phyloP scores from a whole-genome alignment of 2,329 filamentous ascomycete genomes.

The Alternaria atra region DNA sequence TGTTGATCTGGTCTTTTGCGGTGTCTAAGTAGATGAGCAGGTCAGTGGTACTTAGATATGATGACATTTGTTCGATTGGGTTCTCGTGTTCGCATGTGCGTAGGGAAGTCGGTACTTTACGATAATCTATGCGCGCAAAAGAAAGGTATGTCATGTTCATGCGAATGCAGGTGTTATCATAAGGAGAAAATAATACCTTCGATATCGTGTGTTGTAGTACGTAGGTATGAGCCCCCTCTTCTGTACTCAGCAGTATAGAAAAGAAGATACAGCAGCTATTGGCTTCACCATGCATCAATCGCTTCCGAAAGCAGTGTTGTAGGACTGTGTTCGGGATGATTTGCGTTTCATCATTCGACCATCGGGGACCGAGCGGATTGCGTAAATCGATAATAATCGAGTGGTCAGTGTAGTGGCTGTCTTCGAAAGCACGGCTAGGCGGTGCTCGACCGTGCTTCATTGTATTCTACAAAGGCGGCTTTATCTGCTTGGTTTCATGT shows the following conservation, averaged over 20 bases:
- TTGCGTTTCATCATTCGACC: conserved; percentile 3
- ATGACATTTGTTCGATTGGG: conserved; percentile 2
- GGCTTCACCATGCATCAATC: not conserved
- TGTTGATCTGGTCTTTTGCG: not conserved
- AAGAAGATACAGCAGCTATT: not conserved
- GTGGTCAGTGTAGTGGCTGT: conserved; percentile 1
- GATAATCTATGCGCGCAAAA: conserved; percentile 8
- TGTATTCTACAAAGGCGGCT: conserved; percentile 12
- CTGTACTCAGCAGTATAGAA: not conserved
- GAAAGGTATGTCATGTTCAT: conserved; percentile 1
- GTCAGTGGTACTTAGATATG: not conserved
- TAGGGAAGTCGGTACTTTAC: conserved; percentile 2
- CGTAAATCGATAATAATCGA: conserved; percentile 4
- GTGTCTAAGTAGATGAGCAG: not conserved
- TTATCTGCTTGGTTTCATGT: conserved; percentile 8
- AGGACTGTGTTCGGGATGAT: not conserved
- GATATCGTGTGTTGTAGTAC: not conserved
- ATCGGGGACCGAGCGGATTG: conserved; percentile 10
- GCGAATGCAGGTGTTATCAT: not conserved
- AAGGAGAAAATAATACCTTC: not conserved
- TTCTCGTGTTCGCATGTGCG: not conserved
- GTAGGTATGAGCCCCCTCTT: not conserved
- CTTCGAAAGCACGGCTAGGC: conserved; percentile 6
- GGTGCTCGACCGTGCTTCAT: conserved; percentile 4
- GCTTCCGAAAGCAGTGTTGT: not conserved